Base-by-base conservation (phyloP, 352 stramenopile genomes). In the Pythium rishiriense region DNA sequence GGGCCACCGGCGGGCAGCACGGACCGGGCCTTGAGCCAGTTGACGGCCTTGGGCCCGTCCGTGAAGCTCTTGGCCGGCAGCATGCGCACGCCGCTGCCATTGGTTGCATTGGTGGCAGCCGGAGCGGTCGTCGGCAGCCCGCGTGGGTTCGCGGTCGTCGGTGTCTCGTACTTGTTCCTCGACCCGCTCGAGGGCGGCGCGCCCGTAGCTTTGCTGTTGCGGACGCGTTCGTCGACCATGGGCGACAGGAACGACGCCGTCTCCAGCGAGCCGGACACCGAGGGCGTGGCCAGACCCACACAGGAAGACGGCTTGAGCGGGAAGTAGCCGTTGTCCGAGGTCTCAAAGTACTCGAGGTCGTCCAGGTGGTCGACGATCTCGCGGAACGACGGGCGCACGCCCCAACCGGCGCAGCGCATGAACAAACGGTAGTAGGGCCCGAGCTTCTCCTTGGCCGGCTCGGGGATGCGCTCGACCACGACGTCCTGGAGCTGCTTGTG, bases 311-410 rank as follows among this genome's bases (percentile, higher is more conserved):
- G 85, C 58, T 92, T 91, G 1, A 94, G 57, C 24, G 85, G 85
- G 66, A 94, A 94, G 28, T 87, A 68, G 0, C 83, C 83, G 35
- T 88, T 93, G 47, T 93, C 85, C 3, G 75, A 80, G 0, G 71
- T 85, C 41, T 93, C 82, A 66, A 94, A 94, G 68, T 88, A 82
- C 58, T 90, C 75, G 19, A 94, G 55, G 48, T 91, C 78, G 35
- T 93, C 82, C 56, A 94, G 41, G 35, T 94, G 82, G 25, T 91
- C 83, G 54, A 83, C 81, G 55, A 94, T 92, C 64, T 89, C 81
- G 22, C 78, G 79, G 72, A 94, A 94, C 0, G 82, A 79, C 31
- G 85, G 85, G 33, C 85, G 83, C 29, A 94, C 83, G 29, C 83
- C 85, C 85, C 85, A 94, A 4, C 66, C 82, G 19, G 79, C 85